Evolutionary conservation across 225 moss, liverwort and hornwort genomes (phyloP).

Genomic region (Marchantia polymorpha): DNA sequence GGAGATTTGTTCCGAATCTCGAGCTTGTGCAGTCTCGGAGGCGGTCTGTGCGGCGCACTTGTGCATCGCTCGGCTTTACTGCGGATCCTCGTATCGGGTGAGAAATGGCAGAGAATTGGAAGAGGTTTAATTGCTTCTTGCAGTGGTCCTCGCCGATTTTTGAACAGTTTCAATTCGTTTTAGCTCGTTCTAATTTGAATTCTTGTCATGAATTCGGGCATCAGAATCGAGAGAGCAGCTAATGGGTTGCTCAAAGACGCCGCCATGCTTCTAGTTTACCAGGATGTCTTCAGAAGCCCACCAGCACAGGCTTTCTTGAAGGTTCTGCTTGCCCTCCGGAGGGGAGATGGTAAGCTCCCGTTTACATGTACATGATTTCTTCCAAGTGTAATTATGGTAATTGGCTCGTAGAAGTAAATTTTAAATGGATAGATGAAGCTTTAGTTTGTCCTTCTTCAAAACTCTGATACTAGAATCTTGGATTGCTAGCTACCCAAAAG

Average conservation of each 20-base stretch:
- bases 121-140: neutral
- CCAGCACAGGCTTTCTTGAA: constrained; percentile 54
- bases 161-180: neutral
- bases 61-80: constrained; percentile 45
- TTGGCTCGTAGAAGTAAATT: neutral
- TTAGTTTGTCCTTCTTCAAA: neutral
- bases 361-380: neutral
- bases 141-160: neutral
- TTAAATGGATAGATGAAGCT: neutral
- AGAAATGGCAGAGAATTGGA: neutral
- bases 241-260: constrained; percentile 51
- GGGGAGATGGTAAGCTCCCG: constrained; percentile 41
- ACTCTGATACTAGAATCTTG: neutral
- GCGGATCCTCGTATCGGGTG: constrained; percentile 51
- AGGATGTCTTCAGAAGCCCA: constrained; percentile 47
- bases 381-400: neutral
- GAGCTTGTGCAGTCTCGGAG: neutral
- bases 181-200: neutral
- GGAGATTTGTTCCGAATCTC: neutral
- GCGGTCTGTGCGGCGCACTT: constrained; percentile 15
- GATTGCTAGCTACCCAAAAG: neutral
- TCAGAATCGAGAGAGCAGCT: constrained; percentile 55
- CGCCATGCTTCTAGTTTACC: constrained; percentile 50
- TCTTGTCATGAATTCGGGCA: neutral
- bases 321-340: constrained; percentile 48